Evolutionary conservation across 306 rosid species (phyloP).

Genomic region (Trifolium pratense): DNA sequence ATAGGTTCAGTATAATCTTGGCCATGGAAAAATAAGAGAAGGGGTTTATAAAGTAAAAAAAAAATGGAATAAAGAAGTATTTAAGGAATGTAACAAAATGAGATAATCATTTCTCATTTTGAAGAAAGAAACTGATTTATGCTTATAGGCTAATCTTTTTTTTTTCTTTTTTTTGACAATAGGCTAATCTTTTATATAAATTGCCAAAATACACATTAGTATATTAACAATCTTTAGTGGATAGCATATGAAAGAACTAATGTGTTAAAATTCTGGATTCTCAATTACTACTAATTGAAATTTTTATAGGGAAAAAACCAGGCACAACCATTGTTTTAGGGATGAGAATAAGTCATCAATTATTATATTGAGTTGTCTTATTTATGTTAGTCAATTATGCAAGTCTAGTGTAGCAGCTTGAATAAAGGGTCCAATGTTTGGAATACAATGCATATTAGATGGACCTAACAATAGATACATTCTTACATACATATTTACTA

Average conservation of each 20-base stretch:
- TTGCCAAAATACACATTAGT: too few relatives aligned
- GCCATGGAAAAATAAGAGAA: background rate
- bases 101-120: background rate
- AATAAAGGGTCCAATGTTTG: background rate
- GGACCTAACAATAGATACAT: slow-evolving; percentile 4
- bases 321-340: background rate
- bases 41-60: too few relatives aligned
- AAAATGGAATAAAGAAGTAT: background rate
- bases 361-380: background rate
- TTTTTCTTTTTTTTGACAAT: too few relatives aligned
- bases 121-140: too few relatives aligned
- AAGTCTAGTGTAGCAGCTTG: background rate
- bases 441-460: slow-evolving; percentile 1
- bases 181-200: background rate
- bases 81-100: background rate
- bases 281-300: too few relatives aligned
- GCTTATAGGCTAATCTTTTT: too few relatives aligned
- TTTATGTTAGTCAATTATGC: background rate
- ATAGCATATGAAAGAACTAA: too few relatives aligned
- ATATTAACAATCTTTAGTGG: too few relatives aligned
- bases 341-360: background rate
- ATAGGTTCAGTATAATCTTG: background rate
- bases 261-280: too few relatives aligned
- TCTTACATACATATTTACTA: slow-evolving; percentile 23
- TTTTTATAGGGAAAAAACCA: background rate